Evolutionary conservation across 805 yeast species (phyloP), one percentile per base, ranked within the genome.

Genomic region (Wickerhamomyces kurtzmanii): DNA sequence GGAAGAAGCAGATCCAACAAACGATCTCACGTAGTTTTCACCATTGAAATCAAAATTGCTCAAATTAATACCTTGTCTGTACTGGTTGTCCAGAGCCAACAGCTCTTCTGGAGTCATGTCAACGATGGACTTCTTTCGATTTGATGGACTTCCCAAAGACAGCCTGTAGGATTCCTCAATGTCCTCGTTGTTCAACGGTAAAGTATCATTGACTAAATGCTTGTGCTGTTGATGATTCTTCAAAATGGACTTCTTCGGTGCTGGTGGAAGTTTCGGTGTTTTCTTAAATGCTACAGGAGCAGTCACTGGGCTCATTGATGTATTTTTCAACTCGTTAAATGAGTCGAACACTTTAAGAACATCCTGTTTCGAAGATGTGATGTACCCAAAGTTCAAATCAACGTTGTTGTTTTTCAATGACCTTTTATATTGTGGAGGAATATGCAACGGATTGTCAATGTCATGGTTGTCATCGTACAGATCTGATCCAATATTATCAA

Each of bases 51-150:
- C 42, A 26, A 43, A 20, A 4, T 34, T 17, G 11, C 36, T 36
- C 4, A 43, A 31, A 15, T 5, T 21, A 8, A 37, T 36, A 14
- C 44, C 45, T 11, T 34, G 29, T 18, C 45, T 32, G 23, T 15
- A 46, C 24, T 46, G 51, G 10, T 30, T 23, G 26, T 46, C 51
- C 37, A 42, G 32, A 2, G 49, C 49, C 10, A 40, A 15, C 5
- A 46, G 24, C 18, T 46, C 47, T 18, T 43, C 51, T 14, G 35
- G 24, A 2, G 47, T 37, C 45, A 46, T 34, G 9, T 39, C 47
- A 5, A 43, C 49, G n/a, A 45, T 21, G 0, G 50, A 45, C 26
- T 40, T 45, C 36, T 40, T 45, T 22, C 39, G n/a, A n/a, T n/a
- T n/a, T n/a, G n/a, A n/a, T n/a, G n/a, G n/a, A n/a, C n/a, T n/a